A percentile compares a stretch with the other conserved stretches of the same genome.
Conservation (phyloP, 2,329 filamentous ascomycete species). For the Calonectria fujianensis region DNA sequence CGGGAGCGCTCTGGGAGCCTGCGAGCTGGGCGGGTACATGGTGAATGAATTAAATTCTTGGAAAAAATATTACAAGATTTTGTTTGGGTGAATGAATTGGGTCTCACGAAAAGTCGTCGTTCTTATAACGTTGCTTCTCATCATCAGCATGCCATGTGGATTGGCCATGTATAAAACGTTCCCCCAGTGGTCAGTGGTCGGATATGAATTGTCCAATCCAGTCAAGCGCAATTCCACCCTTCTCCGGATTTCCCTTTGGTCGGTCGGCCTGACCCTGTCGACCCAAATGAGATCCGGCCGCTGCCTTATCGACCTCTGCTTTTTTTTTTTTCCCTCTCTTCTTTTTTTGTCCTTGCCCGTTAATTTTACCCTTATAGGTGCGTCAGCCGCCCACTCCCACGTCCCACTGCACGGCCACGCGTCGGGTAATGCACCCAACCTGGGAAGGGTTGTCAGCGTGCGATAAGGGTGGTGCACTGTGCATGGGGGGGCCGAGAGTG, state of each 20-base stretch:
- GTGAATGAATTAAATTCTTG: neutral
- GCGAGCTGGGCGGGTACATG: constrained; percentile 54
- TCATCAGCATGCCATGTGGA: constrained; percentile 21
- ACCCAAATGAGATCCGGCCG: neutral
- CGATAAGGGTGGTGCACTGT: constrained; percentile 23
- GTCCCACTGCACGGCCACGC: constrained; percentile 8
- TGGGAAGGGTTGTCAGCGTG: neutral
- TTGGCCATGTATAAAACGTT: constrained; percentile 1
- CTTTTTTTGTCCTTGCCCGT: neutral
- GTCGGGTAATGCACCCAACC: constrained; percentile 30
- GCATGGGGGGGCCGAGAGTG: neutral
- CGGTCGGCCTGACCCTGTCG: neutral
- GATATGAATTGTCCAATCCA: constrained; percentile 30
- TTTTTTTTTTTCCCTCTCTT: neutral
- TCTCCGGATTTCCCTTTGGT: constrained; percentile 1
- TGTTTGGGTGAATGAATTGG: neutral
- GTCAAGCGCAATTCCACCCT: constrained; percentile 7
- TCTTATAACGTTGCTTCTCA: no score
- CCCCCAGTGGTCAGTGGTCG: neutral
- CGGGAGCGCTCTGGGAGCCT: constrained; percentile 54
- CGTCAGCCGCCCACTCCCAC: constrained; percentile 6
- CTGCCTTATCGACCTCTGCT: constrained; percentile 14
- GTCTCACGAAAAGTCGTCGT: neutral
- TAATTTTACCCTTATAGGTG: constrained; percentile 8
- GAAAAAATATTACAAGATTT: neutral